A percentile compares a stretch with the other conserved stretches of the same genome.
Conservation (phyloP, 1,139 yeast genomes). For the Nadsonia commutata region DNA sequence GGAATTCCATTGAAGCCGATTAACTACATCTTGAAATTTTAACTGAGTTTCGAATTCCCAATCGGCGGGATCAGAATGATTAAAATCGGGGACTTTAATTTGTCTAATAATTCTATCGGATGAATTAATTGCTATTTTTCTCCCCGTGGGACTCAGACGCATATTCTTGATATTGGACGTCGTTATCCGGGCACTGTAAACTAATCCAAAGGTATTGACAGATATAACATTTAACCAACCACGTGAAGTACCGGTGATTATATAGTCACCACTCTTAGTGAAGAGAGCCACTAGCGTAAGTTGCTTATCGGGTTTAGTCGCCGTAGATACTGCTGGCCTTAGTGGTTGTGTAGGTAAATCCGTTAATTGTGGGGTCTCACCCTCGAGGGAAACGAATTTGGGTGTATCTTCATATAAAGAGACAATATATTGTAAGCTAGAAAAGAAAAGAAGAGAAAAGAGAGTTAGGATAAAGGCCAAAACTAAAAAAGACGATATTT, state of each 20-base stretch:
- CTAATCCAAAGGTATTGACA: conserved; percentile 18
- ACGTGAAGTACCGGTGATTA: conserved; percentile 64
- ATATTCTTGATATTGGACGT: conserved; percentile 62
- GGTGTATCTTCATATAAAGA: conserved; percentile 25
- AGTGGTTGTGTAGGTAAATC: conserved; percentile 8
- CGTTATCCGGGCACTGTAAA: conserved; percentile 42
- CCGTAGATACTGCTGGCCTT: conserved; percentile 8
- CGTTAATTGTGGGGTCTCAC: conserved; percentile 6
- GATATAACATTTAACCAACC: conserved; percentile 51
- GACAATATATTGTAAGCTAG: conserved; percentile 28
- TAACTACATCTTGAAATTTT: conserved; percentile 82
- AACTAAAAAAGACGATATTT: background rate
- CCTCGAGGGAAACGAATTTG: conserved; percentile 16
- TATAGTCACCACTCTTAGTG: conserved; percentile 36
- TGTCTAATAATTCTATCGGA: conserved; percentile 77
- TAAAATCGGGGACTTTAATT: conserved; percentile 37
- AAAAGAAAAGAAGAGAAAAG: no score
- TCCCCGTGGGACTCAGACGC: conserved; percentile 48
- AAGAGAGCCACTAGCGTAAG: conserved; percentile 23
- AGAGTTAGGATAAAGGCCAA: background rate
- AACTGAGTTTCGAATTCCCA: conserved; percentile 62
- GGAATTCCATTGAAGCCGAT: conserved; percentile 78
- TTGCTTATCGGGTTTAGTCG: conserved; percentile 16
- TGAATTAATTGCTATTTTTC: conserved; percentile 60
- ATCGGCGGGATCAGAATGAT: conserved; percentile 13